phyloP scores from a whole-genome alignment of 176 grass and related monocot genomes.

The Ensete ventricosum region DNA sequence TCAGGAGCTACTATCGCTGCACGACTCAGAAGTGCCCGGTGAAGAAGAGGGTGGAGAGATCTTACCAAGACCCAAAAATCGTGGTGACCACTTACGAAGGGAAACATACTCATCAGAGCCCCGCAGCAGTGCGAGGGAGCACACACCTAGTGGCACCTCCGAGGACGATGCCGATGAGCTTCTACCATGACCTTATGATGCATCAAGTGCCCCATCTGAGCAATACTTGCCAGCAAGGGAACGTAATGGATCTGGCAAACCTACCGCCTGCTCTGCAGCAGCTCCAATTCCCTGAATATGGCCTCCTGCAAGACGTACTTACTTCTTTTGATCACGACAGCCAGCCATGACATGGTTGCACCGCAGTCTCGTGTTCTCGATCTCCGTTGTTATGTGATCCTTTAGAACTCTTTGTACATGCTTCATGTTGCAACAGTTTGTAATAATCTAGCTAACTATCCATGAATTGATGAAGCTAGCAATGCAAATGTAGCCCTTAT shows the following conservation, averaged over 20 bases:
- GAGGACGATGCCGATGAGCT: constrained; percentile 7
- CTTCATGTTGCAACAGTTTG: no score
- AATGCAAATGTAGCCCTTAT: no score
- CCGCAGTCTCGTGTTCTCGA: no score
- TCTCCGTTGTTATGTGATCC: no score
- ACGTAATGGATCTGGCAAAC: constrained; percentile 8
- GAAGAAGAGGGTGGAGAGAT: constrained; percentile 97
- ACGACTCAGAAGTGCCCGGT: constrained; percentile 86
- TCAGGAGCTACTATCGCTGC: constrained; percentile 98
- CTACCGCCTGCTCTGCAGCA: background rate
- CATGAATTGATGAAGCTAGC: no score
- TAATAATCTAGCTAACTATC: no score
- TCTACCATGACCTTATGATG: constrained; percentile 4
- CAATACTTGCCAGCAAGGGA: background rate
- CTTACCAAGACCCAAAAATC: constrained; percentile 56
- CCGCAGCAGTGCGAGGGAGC: constrained; percentile 56
- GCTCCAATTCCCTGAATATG: constrained; percentile 37
- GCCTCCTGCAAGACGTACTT: constrained; percentile 73
- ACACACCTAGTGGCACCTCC: constrained; percentile 56
- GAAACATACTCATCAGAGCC: constrained; percentile 75
- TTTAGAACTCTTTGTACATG: no score
- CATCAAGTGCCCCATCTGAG: background rate
- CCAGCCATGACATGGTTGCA: background rate
- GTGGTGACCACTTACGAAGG: constrained; percentile 98
- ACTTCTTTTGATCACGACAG: constrained; percentile 44